phyloP scores from a whole-genome alignment of 345 rosid genomes.

The Triadica sebifera region DNA sequence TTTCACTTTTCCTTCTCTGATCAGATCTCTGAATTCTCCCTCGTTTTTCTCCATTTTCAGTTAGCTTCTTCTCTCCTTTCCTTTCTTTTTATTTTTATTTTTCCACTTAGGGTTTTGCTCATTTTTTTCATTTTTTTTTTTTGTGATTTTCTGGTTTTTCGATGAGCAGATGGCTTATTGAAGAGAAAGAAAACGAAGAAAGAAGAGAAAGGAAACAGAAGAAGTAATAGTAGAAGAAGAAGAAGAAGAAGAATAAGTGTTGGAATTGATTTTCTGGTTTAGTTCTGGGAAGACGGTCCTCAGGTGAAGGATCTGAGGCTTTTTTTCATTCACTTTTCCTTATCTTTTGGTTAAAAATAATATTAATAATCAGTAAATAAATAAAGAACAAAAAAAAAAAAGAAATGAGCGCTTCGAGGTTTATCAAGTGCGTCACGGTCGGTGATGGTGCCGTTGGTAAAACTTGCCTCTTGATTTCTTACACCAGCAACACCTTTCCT shows the following conservation, averaged over 20 bases:
- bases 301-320: conserved; percentile 37
- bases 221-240: no score
- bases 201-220: neutral
- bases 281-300: conserved; percentile 19
- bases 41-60: conserved; percentile 26
- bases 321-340: neutral
- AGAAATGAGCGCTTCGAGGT: conserved; percentile 36
- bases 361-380: neutral
- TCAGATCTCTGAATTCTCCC: conserved; percentile 4
- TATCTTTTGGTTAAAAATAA: neutral
- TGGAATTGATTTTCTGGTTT: conserved; percentile 11
- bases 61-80: neutral
- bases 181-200: conserved; percentile 16
- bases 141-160: neutral
- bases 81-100: neutral
- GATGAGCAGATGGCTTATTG: conserved; percentile 32
- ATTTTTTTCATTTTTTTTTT: neutral
- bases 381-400: neutral
- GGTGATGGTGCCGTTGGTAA: conserved; percentile 37
- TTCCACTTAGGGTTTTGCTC: conserved; percentile 12
- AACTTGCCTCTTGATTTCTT: conserved; percentile 34
- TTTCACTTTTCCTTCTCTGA: conserved; percentile 8
- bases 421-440: conserved; percentile 34
- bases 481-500: conserved; percentile 35
- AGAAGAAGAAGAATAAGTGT: neutral